A percentile compares a stretch with the other conserved stretches of the same genome.
phyloP scores from a whole-genome alignment of 2,329 filamentous ascomycete species.

The Neospermospora avenae region DNA sequence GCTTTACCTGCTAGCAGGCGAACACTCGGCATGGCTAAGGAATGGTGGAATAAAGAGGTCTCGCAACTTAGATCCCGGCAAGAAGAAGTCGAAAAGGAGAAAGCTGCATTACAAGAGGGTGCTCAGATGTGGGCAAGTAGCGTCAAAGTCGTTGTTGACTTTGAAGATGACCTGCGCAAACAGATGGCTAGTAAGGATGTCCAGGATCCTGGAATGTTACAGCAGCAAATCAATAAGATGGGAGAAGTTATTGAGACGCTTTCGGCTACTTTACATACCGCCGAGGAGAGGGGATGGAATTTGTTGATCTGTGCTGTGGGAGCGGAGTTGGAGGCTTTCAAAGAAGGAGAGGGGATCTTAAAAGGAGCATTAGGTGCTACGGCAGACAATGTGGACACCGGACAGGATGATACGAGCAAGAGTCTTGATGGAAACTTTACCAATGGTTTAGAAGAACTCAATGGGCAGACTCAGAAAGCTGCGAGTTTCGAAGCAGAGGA shows the following conservation, averaged over 20 bases:
- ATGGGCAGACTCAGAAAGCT: conserved; percentile 1
- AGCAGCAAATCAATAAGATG: conserved; percentile 53
- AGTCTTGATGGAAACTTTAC: conserved; percentile 1
- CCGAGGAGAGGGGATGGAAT: conserved; percentile 66
- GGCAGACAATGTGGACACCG: not conserved
- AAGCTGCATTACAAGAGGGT: conserved; percentile 64
- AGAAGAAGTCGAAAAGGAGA: conserved; percentile 56
- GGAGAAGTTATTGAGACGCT: conserved; percentile 52
- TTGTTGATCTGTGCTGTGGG: conserved; percentile 72
- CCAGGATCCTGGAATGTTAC: conserved; percentile 41
- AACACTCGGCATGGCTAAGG: conserved; percentile 66
- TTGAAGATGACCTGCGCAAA: conserved; percentile 60
- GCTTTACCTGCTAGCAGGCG: conserved; percentile 60
- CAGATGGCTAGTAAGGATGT: conserved; percentile 45
- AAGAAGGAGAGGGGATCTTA: conserved; percentile 57
- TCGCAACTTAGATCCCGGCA: conserved; percentile 52
- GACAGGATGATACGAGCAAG: conserved; percentile 2
- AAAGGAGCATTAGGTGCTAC: conserved; percentile 34
- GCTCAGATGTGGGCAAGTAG: conserved; percentile 63
- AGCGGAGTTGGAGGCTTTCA: conserved; percentile 67
- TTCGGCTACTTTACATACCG: conserved; percentile 49
- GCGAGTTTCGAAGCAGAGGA: conserved; percentile 18
- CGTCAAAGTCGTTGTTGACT: conserved; percentile 56
- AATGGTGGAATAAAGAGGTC: conserved; percentile 68
- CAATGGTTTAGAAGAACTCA: conserved; percentile 12